Evolutionary conservation across 805 yeast species (phyloP).

Genomic region (Candida andamanensis): DNA sequence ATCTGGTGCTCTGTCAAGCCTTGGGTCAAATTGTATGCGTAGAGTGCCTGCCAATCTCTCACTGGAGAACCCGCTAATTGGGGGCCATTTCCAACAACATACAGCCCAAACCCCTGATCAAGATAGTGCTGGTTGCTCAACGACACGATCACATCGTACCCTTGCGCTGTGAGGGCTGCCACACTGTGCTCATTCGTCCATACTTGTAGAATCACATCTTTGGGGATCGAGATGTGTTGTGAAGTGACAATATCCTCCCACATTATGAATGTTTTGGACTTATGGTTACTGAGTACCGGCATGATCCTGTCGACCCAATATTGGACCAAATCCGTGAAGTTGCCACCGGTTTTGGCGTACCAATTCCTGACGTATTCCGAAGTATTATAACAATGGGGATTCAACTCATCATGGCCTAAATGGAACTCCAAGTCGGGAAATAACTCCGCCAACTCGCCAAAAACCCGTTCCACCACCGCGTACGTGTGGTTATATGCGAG

Average conservation of each 20-base stretch:
- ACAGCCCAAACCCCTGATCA: conserved; percentile 40
- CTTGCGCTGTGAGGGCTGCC: conserved; percentile 22
- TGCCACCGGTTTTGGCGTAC: conserved; percentile 2
- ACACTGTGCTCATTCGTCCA: conserved; percentile 23
- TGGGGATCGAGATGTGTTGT: conserved; percentile 20
- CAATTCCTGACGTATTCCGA: conserved; percentile 1
- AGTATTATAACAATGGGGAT: conserved; percentile 22
- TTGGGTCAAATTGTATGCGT: conserved; percentile 26
- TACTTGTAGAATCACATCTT: conserved; percentile 28
- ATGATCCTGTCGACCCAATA: conserved; percentile 28
- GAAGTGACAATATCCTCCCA: conserved; percentile 35
- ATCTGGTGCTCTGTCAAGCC: conserved; percentile 25
- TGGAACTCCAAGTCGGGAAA: conserved; percentile 36
- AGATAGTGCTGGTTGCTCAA: conserved; percentile 28
- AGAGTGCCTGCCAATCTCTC: conserved; percentile 39
- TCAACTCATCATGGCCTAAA: conserved; percentile 38
- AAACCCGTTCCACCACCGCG: conserved; percentile 26
- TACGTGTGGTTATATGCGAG: conserved; percentile 25
- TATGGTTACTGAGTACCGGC: conserved; percentile 18
- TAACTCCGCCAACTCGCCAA: conserved; percentile 23
- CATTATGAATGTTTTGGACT: conserved; percentile 22
- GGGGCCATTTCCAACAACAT: conserved; percentile 30
- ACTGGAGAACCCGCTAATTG: conserved; percentile 19
- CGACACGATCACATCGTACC: conserved; percentile 37
- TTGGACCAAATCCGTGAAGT: conserved; percentile 23